These are phyloP conservation scores for Talaromyces adpressus DNA, from an alignment of 495 filamentous ascomycete genomes.

Conservation along the genomic window DNA sequence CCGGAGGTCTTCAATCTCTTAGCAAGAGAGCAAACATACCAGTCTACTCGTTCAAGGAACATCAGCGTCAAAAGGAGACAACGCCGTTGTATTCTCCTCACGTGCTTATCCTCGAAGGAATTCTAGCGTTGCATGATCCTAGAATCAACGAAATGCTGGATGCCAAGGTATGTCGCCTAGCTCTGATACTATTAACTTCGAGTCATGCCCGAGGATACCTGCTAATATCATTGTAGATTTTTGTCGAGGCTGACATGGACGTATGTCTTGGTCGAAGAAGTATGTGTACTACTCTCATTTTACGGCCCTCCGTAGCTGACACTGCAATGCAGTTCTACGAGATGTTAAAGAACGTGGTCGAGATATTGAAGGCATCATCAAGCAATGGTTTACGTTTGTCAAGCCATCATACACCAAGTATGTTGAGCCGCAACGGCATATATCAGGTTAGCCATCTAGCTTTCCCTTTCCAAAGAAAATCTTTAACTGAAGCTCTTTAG, in stretches of 20 bases:
- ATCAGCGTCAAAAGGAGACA: constrained; percentile 71
- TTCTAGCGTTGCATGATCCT: constrained; percentile 86
- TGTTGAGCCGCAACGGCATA: constrained; percentile 82
- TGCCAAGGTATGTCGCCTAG: constrained; percentile 57
- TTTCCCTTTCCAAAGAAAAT: neutral
- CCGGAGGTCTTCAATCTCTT: constrained; percentile 1
- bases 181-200: neutral
- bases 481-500: constrained; percentile 33
- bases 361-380: constrained; percentile 90
- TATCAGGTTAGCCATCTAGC: constrained; percentile 48
- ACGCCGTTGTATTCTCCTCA: constrained; percentile 92
- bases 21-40: constrained; percentile 92
- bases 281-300: constrained; percentile 32
- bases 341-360: constrained; percentile 80
- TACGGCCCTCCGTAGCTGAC: neutral
- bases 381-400: constrained; percentile 94
- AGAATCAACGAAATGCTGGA: constrained; percentile 83
- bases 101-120: constrained; percentile 91
- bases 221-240: constrained; percentile 50
- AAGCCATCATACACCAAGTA: constrained; percentile 91
- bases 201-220: neutral
- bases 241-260: constrained; percentile 93
- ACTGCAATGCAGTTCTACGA: constrained; percentile 56
- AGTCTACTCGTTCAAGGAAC: constrained; percentile 90
- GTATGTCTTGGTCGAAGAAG: constrained; percentile 87